Evolutionary conservation across 73 alveolate genomes (phyloP).

Genomic region (Paramecium biaurelia): DNA sequence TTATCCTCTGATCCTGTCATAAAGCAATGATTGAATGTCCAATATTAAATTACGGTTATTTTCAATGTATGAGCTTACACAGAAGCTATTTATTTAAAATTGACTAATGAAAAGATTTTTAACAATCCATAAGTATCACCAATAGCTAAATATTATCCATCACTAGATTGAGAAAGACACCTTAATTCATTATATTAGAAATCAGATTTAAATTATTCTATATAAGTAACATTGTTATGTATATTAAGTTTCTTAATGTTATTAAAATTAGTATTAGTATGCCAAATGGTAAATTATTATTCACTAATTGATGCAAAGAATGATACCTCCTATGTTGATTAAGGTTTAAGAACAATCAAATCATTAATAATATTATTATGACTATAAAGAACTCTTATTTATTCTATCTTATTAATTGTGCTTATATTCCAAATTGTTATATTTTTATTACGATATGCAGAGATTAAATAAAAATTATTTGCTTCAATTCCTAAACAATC

Average conservation of each 20-base stretch:
- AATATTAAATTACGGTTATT: background rate
- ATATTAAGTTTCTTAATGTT: background rate
- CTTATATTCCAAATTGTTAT: conserved; percentile 89
- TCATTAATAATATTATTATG: conserved; percentile 84
- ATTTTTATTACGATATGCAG: conserved; percentile 88
- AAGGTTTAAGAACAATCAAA: conserved; percentile 53
- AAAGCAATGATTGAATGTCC: background rate
- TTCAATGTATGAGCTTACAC: background rate
- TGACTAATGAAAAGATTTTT: background rate
- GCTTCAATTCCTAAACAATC: background rate
- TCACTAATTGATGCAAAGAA: conserved; percentile 68
- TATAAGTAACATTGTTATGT: background rate
- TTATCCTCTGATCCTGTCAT: background rate
- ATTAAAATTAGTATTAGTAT: background rate
- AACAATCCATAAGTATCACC: background rate
- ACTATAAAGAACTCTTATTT: conserved; percentile 70
- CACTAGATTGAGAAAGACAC: background rate
- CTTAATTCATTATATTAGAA: background rate
- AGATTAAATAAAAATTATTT: conserved; percentile 69
- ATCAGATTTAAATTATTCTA: background rate
- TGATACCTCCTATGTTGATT: conserved; percentile 65
- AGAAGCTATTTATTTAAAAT: background rate
- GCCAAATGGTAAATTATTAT: background rate
- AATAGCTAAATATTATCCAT: background rate
- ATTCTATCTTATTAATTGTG: conserved; percentile 68